phyloP scores from a whole-genome alignment of 495 filamentous ascomycete species.

The Trichoderma asperelloides region DNA sequence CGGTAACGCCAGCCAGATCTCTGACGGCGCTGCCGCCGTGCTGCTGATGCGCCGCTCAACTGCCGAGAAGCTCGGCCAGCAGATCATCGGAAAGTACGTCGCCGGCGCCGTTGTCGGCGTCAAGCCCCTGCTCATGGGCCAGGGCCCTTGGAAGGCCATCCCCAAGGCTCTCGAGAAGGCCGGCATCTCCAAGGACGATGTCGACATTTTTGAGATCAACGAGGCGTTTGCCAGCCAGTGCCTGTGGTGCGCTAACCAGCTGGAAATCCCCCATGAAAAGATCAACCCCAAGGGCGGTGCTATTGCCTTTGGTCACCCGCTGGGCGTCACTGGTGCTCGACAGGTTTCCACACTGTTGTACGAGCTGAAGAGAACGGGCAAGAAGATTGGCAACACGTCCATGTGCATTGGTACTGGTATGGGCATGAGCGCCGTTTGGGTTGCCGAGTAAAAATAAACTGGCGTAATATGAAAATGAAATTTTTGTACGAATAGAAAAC shows the following conservation, averaged over 20 bases:
- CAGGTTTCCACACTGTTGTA: slow-evolving; percentile 88
- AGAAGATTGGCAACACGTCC: slow-evolving; percentile 84
- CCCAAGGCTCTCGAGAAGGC: slow-evolving; percentile 83
- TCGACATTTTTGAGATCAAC: slow-evolving; percentile 98
- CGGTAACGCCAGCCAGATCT: slow-evolving; percentile 91
- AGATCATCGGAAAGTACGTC: slow-evolving; percentile 82
- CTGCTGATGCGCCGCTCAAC: slow-evolving; percentile 92
- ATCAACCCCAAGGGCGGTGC: slow-evolving; percentile 97
- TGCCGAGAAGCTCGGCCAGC: slow-evolving; percentile 78
- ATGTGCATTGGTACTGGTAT: slow-evolving; percentile 98
- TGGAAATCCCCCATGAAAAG: slow-evolving; percentile 70
- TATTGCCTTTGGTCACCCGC: slow-evolving; percentile 96
- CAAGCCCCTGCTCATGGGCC: slow-evolving; percentile 86
- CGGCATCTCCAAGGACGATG: slow-evolving; percentile 78
- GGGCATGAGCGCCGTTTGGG: slow-evolving; percentile 95
- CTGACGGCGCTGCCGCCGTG: slow-evolving; percentile 91
- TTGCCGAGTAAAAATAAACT: slow-evolving; percentile 53
- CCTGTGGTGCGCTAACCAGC: slow-evolving; percentile 84
- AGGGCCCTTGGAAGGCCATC: slow-evolving; percentile 94
- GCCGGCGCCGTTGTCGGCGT: slow-evolving; percentile 79
- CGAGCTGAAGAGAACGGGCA: slow-evolving; percentile 70
- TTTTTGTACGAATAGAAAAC: slow-evolving; percentile 3
- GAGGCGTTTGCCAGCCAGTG: slow-evolving; percentile 97
- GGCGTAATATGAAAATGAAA: background rate
- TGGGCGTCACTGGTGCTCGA: slow-evolving; percentile 87